phyloP scores from a whole-genome alignment of 2,329 filamentous ascomycete genomes.

The Volutella citrinella region DNA sequence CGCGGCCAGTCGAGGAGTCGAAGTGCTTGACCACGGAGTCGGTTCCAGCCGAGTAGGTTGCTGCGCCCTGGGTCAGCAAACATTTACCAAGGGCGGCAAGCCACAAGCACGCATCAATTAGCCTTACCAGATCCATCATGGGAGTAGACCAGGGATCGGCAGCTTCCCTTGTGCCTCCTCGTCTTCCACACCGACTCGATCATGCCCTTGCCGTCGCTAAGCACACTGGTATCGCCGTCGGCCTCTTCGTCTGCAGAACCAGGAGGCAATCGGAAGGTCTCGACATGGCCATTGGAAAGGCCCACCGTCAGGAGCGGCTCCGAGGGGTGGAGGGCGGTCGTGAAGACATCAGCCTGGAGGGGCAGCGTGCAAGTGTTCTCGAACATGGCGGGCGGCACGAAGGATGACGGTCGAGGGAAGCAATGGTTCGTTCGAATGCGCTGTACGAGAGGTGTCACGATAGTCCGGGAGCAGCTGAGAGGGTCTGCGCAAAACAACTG shows the following conservation, averaged over 20 bases:
- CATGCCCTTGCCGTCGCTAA: slow-evolving; percentile 64
- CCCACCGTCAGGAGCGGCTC: slow-evolving; percentile 85
- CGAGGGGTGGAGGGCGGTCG: slow-evolving; percentile 80
- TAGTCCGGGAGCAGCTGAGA: too few relatives aligned
- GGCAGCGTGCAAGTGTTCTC: slow-evolving; percentile 91
- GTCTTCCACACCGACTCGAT: slow-evolving; percentile 87
- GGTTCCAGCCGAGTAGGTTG: slow-evolving; percentile 63
- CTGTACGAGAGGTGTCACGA: too few relatives aligned
- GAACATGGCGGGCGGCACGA: slow-evolving; percentile 66
- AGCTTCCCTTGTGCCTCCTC: slow-evolving; percentile 89
- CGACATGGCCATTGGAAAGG: slow-evolving; percentile 78
- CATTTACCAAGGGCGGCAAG: slow-evolving; percentile 5
- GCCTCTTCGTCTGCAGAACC: slow-evolving; percentile 49
- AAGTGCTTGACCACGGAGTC: slow-evolving; percentile 58
- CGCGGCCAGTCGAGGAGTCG: slow-evolving; percentile 58
- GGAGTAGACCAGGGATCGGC: slow-evolving; percentile 75
- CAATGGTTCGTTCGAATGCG: too few relatives aligned
- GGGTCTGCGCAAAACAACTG: too few relatives aligned
- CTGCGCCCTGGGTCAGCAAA: too few relatives aligned
- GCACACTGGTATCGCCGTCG: slow-evolving; percentile 46
- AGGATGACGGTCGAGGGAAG: too few relatives aligned
- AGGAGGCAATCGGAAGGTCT: slow-evolving; percentile 72
- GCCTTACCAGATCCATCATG: slow-evolving; percentile 70
- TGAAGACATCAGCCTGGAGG: slow-evolving; percentile 80
- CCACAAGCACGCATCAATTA: slow-evolving; percentile 23